Evolutionary conservation across 257 asterid genomes (phyloP), one percentile per base, ranked within the genome.

Genomic region (Nicotiana paniculata): DNA sequence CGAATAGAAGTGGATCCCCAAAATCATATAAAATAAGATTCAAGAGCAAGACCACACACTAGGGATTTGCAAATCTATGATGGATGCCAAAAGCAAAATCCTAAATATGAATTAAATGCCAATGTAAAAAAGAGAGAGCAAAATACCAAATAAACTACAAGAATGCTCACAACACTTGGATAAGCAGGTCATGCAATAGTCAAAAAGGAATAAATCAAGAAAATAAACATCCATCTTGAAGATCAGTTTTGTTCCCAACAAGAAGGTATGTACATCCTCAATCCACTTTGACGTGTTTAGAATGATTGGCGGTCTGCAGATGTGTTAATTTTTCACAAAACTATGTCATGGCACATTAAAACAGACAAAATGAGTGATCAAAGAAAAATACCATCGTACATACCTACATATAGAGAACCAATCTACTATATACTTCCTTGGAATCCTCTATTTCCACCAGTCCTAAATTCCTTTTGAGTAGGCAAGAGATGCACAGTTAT

Each of bases 201-300:
- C 28, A 24, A 77, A 9, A 3, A 24, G 46, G 51, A 51, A 61
- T 37, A n/a, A 55, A 21, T 12, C 17, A 28, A 3, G 37, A 6
- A 57, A 24, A 46, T 8, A 37, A 55, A 81, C 13, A 11, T 26
- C 33, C 15, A 24, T 70, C 37, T 10, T 11, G 13, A 77, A 92
- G 98, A 89, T 95, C 97, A 72, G 97, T 93, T 89, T 95, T 95
- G 85, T 95, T 95, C 70, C 98, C 96, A 48, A 93, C 97, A 81
- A 94, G 96, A 82, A 93, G 97, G 97, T 91, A 77, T 93, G 86
- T 79, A 95, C 97, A 86, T 95, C 91, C 78, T 90, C 90, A 55
- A 90, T 87, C 90, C 91, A 90, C 84, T 90, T 90, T 6, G 90
- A 86, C n/a, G 93, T 88, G 83, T 82, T 88, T 67, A 88, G 63